A percentile compares a stretch with the other conserved stretches of the same genome.
Evolutionary conservation across 75 land plant species (phyloP).

Genomic region (Pseudotsuga menziesii): DNA sequence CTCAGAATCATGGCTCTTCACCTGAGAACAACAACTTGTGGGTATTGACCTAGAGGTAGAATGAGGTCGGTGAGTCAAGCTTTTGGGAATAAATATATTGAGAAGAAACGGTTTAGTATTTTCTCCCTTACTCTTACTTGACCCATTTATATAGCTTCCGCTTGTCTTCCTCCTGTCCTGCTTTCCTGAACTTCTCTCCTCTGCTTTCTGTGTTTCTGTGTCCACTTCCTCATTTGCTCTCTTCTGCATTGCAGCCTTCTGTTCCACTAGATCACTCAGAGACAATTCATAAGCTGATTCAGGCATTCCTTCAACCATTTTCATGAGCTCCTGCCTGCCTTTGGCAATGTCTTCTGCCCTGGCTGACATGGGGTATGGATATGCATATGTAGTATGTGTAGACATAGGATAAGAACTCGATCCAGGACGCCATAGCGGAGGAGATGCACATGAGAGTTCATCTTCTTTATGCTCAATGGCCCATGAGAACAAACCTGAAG

Average conservation of each 20-base stretch:
- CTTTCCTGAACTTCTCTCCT: not conserved
- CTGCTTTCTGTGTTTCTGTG: not conserved
- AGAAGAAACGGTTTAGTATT: slow-evolving; percentile 4
- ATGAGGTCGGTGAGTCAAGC: not conserved
- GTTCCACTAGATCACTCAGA: slow-evolving; percentile 30
- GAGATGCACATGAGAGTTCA: not conserved
- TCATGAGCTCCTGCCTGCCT: slow-evolving; percentile 21
- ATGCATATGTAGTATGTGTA: not conserved
- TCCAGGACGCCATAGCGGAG: slow-evolving; percentile 11
- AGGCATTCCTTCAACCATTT: slow-evolving; percentile 20
- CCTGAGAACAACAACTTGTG: not conserved
- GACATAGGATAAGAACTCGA: slow-evolving; percentile 4
- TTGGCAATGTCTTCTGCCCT: slow-evolving; percentile 28
- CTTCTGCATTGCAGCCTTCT: not conserved
- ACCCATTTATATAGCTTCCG: not conserved
- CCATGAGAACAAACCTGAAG: too few relatives aligned
- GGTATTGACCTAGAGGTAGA: not conserved
- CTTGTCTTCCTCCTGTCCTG: not conserved
- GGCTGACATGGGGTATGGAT: slow-evolving; percentile 11
- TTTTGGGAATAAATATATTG: slow-evolving; percentile 10
- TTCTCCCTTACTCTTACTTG: not conserved
- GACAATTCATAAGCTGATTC: slow-evolving; percentile 28
- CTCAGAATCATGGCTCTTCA: slow-evolving; percentile 7
- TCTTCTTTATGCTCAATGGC: not conserved
- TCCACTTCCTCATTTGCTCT: not conserved